Evolutionary conservation across 192 early-diverging fungal species (phyloP).

Genomic region (Physocladia obscura): DNA sequence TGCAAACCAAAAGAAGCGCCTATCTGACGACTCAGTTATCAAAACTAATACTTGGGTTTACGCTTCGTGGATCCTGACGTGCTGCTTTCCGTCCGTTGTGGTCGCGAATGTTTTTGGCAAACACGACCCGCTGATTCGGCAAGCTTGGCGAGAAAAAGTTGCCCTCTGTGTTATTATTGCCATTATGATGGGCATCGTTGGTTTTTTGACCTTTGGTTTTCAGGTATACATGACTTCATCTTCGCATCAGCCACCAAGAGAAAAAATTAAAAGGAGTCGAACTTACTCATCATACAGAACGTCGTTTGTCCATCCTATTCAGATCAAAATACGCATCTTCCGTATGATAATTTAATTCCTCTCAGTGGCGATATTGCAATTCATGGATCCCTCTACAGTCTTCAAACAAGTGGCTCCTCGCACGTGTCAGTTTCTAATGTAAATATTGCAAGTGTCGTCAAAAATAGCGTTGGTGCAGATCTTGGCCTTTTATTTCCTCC

Average conservation of each 20-base stretch:
- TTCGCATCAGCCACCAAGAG: not conserved
- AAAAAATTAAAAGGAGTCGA: not conserved
- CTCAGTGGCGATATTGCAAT: not conserved
- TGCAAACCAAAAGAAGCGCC: not conserved
- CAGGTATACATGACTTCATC: not conserved
- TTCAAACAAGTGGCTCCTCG: not conserved
- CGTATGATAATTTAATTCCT: not conserved
- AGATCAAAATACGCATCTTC: not conserved
- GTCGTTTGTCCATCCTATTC: not conserved
- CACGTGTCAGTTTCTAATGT: not conserved
- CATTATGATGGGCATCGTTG: constrained; percentile 40
- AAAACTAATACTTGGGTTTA: constrained; percentile 15
- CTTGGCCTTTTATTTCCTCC: constrained; percentile 12
- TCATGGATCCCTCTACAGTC: not conserved
- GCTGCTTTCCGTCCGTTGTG: constrained; percentile 23
- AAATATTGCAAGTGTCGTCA: not conserved
- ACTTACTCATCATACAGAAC: not conserved
- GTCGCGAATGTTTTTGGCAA: constrained; percentile 18
- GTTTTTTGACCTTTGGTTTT: constrained; percentile 49
- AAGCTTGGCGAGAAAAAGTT: constrained; percentile 52
- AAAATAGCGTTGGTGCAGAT: not conserved
- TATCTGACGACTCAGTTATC: not conserved
- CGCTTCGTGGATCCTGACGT: constrained; percentile 28
- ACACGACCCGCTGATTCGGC: constrained; percentile 34
- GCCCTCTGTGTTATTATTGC: constrained; percentile 49